phyloP scores from a whole-genome alignment of 2,329 filamentous ascomycete species.

The Setomelanomma holmii region DNA sequence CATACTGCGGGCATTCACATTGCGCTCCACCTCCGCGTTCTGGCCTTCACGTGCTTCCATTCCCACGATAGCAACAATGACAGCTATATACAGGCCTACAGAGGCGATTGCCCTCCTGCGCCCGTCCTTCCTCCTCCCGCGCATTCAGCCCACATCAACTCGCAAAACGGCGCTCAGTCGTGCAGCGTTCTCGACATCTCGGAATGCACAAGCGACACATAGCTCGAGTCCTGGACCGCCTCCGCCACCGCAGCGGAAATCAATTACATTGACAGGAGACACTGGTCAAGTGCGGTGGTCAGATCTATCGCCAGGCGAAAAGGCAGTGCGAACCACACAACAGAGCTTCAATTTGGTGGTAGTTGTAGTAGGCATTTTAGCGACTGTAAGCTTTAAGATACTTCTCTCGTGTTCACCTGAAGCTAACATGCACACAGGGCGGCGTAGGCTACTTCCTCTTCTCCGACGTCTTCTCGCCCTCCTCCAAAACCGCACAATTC shows the following conservation, averaged over 20 bases:
- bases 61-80: constrained; percentile 38
- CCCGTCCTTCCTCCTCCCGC: constrained; percentile 29
- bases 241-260: constrained; percentile 64
- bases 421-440: constrained; percentile 57
- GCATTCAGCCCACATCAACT: constrained; percentile 20
- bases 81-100: constrained; percentile 37
- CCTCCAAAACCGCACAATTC: constrained; percentile 87
- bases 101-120: constrained; percentile 42
- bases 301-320: constrained; percentile 77
- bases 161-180: constrained; percentile 15
- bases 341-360: constrained; percentile 88
- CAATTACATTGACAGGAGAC: constrained; percentile 85
- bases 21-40: constrained; percentile 17
- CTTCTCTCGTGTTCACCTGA: not conserved
- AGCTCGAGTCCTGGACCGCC: constrained; percentile 29
- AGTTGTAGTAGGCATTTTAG: constrained; percentile 73
- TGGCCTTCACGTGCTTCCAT: constrained; percentile 5
- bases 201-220: constrained; percentile 34
- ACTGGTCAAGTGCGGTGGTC: constrained; percentile 83
- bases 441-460: constrained; percentile 65
- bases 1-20: constrained; percentile 1
- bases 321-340: constrained; percentile 83
- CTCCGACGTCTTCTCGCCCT: constrained; percentile 55
- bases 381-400: constrained; percentile 67
- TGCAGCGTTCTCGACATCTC: constrained; percentile 36